These are phyloP conservation scores for Pyrenula aspistea DNA, from an alignment of 495 filamentous ascomycete species.

Conservation along the genomic window DNA sequence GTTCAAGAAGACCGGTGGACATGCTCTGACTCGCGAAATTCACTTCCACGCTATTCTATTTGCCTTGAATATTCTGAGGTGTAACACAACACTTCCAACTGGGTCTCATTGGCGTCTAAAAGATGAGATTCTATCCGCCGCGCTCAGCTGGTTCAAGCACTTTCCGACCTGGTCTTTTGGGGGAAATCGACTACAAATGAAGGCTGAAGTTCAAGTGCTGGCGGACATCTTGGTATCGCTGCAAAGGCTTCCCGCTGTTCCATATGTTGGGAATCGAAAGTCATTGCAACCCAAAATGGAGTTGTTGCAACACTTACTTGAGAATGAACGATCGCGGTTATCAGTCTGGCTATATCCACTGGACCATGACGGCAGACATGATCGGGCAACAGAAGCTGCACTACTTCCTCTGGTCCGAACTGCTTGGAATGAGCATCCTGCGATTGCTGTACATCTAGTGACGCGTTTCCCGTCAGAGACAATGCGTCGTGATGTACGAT, in stretches of 20 bases:
- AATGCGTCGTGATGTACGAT: constrained; percentile 63
- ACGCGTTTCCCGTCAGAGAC: constrained; percentile 65
- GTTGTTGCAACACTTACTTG: constrained; percentile 62
- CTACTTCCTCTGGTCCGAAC: constrained; percentile 48
- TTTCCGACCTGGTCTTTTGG: constrained; percentile 89
- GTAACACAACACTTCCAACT: constrained; percentile 49
- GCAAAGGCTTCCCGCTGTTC: constrained; percentile 22
- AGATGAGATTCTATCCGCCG: constrained; percentile 75
- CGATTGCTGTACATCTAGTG: constrained; percentile 70
- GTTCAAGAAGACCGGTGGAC: constrained; percentile 54
- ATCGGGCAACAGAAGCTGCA: constrained; percentile 9
- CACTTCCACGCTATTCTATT: constrained; percentile 81
- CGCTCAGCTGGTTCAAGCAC: constrained; percentile 74
- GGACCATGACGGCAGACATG: constrained; percentile 50
- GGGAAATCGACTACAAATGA: constrained; percentile 83
- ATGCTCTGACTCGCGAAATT: constrained; percentile 82
- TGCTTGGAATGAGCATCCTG: constrained; percentile 76
- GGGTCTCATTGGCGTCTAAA: constrained; percentile 64
- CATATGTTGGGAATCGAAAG: constrained; percentile 47
- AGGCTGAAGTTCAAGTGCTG: constrained; percentile 77
- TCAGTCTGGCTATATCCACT: constrained; percentile 84
- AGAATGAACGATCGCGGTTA: constrained; percentile 75
- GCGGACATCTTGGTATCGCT: constrained; percentile 60
- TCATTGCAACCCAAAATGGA: constrained; percentile 68
- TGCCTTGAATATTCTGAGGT: constrained; percentile 59